Evolutionary conservation across 257 asterid genomes (phyloP).

Genomic region (Solanum rostratum): DNA sequence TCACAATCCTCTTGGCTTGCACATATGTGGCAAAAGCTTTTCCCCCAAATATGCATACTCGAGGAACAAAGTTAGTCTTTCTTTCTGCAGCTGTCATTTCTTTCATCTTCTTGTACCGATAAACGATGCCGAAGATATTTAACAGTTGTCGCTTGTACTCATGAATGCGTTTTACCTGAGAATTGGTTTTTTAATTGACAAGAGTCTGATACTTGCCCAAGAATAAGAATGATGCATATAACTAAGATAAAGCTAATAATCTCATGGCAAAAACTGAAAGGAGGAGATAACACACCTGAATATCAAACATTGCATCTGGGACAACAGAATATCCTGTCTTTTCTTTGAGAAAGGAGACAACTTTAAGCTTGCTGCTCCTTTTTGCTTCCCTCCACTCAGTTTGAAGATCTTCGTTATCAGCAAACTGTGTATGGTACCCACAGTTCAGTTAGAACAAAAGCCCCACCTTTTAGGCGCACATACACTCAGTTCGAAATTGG

Average conservation of each 20-base stretch:
- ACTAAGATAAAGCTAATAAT: neutral
- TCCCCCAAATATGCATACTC: conserved; percentile 57
- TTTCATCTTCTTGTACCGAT: conserved; percentile 50
- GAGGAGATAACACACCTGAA: conserved; percentile 45
- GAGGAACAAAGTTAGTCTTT: conserved; percentile 37
- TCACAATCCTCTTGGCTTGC: conserved; percentile 54
- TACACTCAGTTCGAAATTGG: neutral
- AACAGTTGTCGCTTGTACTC: conserved; percentile 51
- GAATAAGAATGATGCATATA: neutral
- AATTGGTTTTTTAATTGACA: conserved; percentile 2
- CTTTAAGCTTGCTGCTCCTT: conserved; percentile 55
- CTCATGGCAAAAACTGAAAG: neutral
- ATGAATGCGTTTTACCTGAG: conserved; percentile 50
- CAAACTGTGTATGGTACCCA: conserved; percentile 41
- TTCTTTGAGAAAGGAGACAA: conserved; percentile 54
- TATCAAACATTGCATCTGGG: conserved; percentile 82
- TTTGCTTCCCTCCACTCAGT: conserved; percentile 68
- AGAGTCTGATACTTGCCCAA: neutral
- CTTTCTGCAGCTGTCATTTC: conserved; percentile 39
- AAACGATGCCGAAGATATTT: conserved; percentile 43
- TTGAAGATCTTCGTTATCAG: conserved; percentile 73
- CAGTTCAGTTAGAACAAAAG: conserved; percentile 8
- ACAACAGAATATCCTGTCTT: conserved; percentile 67
- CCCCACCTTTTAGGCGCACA: neutral
- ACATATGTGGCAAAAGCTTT: conserved; percentile 51